Evolutionary conservation across 345 rosid genomes (phyloP).

Genomic region (Theobroma cacao): DNA sequence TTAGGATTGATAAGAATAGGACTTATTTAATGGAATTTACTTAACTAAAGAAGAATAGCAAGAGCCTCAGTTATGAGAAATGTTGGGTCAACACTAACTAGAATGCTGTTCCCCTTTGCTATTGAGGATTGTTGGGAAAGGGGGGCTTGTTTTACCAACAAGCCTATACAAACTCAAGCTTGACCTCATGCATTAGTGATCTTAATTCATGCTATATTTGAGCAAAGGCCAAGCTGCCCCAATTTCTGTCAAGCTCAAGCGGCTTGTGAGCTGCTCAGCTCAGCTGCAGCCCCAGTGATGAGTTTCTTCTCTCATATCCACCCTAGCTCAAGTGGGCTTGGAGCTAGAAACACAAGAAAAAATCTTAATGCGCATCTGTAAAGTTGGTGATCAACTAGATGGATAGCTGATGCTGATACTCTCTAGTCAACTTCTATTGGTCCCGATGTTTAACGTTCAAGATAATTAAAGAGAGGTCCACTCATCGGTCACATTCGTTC

Average conservation of each 20-base stretch:
- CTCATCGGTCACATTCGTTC: background rate
- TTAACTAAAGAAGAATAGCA: background rate
- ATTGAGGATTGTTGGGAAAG: background rate
- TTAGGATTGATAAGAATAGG: background rate
- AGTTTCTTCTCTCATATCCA: background rate
- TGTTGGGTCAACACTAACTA: background rate
- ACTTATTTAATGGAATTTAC: background rate
- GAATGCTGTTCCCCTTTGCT: background rate
- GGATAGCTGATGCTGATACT: background rate
- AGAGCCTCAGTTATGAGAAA: background rate
- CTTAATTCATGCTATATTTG: background rate
- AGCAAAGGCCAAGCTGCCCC: background rate
- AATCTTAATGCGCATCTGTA: background rate
- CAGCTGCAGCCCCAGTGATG: background rate
- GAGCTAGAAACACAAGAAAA: background rate
- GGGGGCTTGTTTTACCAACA: background rate
- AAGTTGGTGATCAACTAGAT: background rate
- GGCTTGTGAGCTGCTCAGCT: background rate
- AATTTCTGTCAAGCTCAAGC: background rate
- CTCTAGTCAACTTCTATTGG: background rate
- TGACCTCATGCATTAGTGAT: background rate
- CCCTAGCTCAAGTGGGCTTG: background rate
- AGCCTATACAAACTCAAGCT: background rate
- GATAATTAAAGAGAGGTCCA: background rate
- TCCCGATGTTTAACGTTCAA: background rate